Evolutionary conservation across 306 rosid species (phyloP).

Genomic region (Trifolium subterraneum): DNA sequence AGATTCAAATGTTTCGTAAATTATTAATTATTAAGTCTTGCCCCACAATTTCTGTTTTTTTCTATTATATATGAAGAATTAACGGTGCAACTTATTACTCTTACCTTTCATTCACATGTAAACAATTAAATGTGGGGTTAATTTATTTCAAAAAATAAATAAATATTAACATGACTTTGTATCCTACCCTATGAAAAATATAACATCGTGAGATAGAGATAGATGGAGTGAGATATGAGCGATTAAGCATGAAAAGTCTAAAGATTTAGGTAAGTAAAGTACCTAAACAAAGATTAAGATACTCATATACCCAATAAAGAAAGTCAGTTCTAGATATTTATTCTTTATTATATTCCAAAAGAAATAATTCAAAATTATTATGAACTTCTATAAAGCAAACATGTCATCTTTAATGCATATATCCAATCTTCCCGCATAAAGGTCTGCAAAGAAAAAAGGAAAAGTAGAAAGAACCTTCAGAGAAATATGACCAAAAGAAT

Average conservation of each 20-base stretch:
- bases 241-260: not conserved
- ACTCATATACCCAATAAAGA: not conserved
- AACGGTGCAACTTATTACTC: too few species aligned
- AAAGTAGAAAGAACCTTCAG: not conserved
- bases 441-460: not conserved
- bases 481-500: not conserved
- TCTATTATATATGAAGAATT: too few species aligned
- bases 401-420: not conserved
- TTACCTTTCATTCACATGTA: too few species aligned
- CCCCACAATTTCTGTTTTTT: too few species aligned
- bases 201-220: not conserved
- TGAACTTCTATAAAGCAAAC: too few species aligned
- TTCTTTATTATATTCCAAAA: not conserved
- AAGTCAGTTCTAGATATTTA: not conserved
- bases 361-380: too few species aligned
- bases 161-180: too few species aligned
- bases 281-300: not conserved
- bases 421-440: not conserved
- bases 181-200: too few species aligned
- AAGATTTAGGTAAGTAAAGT: not conserved
- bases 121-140: too few species aligned
- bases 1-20: too few species aligned
- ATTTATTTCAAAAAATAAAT: too few species aligned
- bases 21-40: too few species aligned
- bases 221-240: not conserved